Base-by-base conservation (phyloP, 2,329 filamentous ascomycete genomes). In the Claviceps citrina region DNA sequence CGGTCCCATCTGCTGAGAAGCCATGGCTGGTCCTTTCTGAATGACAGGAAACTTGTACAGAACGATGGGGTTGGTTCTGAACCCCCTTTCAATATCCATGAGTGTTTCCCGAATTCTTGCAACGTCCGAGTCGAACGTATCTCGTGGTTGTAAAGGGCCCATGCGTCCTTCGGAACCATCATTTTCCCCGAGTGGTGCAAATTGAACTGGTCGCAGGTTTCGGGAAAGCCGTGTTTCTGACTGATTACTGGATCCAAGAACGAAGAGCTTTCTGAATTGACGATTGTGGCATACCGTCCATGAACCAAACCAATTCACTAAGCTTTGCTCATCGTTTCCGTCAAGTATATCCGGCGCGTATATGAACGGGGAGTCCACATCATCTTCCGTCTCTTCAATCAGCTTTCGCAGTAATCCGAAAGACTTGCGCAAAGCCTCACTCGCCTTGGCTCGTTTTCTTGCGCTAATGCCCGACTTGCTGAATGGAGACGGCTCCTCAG, bases 261-360 rank as follows among this genome's bases (percentile, higher is more conserved):
- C 67, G 15, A 61, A 57, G 46, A 78, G 78, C 28, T 64, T 67
- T 25, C 72, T 66, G 48, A 66, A 72, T 31, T 57, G 55, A 42
- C 75, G 66, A 27, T 73, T 49, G 24, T 67, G 65, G 41, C 54
- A 44, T 25, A 62, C 57, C 1, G 71, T 61, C 75, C 74, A 79
- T 54, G 63, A 70, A 1, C 69, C 72, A 51, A 77, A 79, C 68
- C 71, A 78, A 45, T 76, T 73, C 8, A 78, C 65, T 22, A 80
- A 57, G 42, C 68, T 75, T 49, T 76, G 70, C 49, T 80, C 76
- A 44, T 79, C 73, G 40, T 72, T 70, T 1, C 65, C 60, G 41
- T 76, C 66, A 34, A 79, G 70, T 1, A 46, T 53, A 3, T 58
- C 48, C 12, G 65, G 64, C 0, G 67, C 68, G 50, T 64, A 67